Evolutionary conservation across 2,329 filamentous ascomycete species (phyloP).

Genomic region (Trichoderma cornu-damae): DNA sequence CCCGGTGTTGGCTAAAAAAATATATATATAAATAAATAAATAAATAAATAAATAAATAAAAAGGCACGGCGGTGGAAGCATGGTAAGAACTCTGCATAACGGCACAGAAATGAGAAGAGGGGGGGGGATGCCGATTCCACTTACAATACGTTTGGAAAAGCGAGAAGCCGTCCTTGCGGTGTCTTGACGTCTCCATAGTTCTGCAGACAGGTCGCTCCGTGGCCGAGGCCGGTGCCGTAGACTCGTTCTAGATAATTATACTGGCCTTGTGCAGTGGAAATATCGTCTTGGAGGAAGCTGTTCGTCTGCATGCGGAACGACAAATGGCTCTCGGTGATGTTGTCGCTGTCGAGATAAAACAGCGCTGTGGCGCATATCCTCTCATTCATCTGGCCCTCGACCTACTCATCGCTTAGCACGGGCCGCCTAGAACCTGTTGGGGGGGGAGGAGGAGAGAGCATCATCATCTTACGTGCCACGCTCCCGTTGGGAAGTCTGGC

Average conservation of each 20-base stretch:
- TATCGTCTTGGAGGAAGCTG: neutral
- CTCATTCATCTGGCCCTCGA: slow-evolving; percentile 29
- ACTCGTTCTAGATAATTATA: slow-evolving; percentile 19
- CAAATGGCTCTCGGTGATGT: slow-evolving; percentile 12
- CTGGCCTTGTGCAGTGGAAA: slow-evolving; percentile 1
- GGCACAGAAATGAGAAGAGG: no score
- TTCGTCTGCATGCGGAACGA: slow-evolving; percentile 14
- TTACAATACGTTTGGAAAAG: slow-evolving; percentile 27
- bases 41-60: no score
- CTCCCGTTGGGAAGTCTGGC: slow-evolving; percentile 41
- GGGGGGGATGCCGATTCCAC: no score
- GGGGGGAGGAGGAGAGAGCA: fast-evolving
- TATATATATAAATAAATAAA: no score
- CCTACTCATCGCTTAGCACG: neutral
- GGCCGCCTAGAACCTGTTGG: fast-evolving
- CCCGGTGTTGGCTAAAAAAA: slow-evolving; percentile 11
- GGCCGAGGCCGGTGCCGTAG: slow-evolving; percentile 17
- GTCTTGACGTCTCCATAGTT: slow-evolving; percentile 25
- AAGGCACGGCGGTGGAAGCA: no score
- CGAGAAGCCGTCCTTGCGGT: slow-evolving; percentile 23
- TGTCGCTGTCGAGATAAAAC: slow-evolving; percentile 24
- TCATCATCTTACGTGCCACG: slow-evolving; percentile 39
- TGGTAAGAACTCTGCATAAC: neutral
- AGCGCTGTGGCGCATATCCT: slow-evolving; percentile 28
- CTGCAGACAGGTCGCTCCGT: slow-evolving; percentile 17